Evolutionary conservation across 371 early-diverging fungal genomes (phyloP).

Genomic region (Apophysomyces variabilis): DNA sequence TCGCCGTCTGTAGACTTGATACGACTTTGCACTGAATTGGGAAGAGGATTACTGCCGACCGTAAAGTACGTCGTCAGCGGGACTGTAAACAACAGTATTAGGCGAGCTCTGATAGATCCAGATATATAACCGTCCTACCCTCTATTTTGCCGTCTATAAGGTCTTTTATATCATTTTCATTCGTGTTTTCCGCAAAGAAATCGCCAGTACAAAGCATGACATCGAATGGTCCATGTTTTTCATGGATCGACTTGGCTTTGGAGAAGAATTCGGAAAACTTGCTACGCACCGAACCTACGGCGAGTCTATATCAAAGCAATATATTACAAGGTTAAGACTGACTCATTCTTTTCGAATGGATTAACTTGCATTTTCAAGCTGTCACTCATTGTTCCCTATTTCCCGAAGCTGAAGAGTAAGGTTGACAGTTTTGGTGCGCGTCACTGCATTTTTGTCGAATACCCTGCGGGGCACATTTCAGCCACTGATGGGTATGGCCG

Average conservation of each 20-base stretch:
- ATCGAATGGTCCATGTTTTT: constrained; percentile 88
- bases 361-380: no score
- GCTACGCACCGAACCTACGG: constrained; percentile 74
- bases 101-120: neutral
- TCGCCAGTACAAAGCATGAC: constrained; percentile 80
- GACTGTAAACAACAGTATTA: constrained; percentile 40
- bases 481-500: no score
- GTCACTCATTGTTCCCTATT: no score
- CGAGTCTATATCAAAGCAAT: constrained; percentile 44
- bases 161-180: constrained; percentile 50
- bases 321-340: no score
- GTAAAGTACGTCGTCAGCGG: constrained; percentile 83
- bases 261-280: constrained; percentile 63
- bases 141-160: constrained; percentile 62
- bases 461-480: no score
- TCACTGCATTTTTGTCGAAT: no score
- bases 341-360: no score
- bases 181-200: constrained; percentile 65
- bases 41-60: constrained; percentile 64
- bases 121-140: constrained; percentile 39
- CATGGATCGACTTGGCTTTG: constrained; percentile 74
- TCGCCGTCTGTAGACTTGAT: constrained; percentile 71
- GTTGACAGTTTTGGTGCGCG: no score
- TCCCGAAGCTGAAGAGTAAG: no score
- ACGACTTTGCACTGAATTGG: constrained; percentile 55